Percentiles rank a stretch among this genome's conserved stretches.
These are phyloP conservation scores for Aspergillus wentii DNA, from an alignment of 495 filamentous ascomycete species.

Conservation along the genomic window DNA sequence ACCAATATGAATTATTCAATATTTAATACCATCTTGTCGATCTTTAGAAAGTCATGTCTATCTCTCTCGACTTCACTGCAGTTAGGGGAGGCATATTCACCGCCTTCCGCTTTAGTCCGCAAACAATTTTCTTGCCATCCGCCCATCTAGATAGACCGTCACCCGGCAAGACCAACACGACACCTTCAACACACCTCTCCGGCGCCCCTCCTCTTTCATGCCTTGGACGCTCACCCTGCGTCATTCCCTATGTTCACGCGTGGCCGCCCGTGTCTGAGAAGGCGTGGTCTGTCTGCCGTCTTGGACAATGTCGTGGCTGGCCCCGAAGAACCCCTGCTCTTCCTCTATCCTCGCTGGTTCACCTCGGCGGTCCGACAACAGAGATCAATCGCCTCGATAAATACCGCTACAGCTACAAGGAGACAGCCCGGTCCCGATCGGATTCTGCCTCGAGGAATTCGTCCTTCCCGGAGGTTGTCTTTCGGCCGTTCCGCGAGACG, in stretches of 20 bases:
- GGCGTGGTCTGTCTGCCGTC: slow-evolving; percentile 31
- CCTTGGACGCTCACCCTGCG: slow-evolving; percentile 11
- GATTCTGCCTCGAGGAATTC: neutral
- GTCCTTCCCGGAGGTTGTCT: slow-evolving; percentile 6
- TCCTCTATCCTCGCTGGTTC: slow-evolving; percentile 44
- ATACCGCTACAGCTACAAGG: slow-evolving; percentile 2
- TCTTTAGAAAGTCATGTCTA: too few relatives aligned
- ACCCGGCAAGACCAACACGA: slow-evolving; percentile 2
- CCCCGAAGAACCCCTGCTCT: slow-evolving; percentile 38
- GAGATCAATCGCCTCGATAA: slow-evolving; percentile 17
- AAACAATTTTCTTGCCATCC: slow-evolving; percentile 27
- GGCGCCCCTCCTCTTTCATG: slow-evolving; percentile 9
- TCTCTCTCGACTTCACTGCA: too few relatives aligned
- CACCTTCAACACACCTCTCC: slow-evolving; percentile 1
- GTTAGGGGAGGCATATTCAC: too few relatives aligned
- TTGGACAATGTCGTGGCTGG: slow-evolving; percentile 32
- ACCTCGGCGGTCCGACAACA: slow-evolving; percentile 21
- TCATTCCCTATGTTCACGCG: slow-evolving; percentile 34
- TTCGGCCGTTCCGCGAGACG: slow-evolving; percentile 16
- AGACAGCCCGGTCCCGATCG: neutral
- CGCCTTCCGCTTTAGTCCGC: too few relatives aligned
- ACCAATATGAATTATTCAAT: too few relatives aligned
- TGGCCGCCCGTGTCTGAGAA: slow-evolving; percentile 37
- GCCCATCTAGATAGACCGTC: too few relatives aligned
- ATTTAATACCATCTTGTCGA: too few relatives aligned